These are phyloP conservation scores for Penicillium sp. DNA, from an alignment of 2,329 filamentous ascomycete species.

Conservation along the genomic window DNA sequence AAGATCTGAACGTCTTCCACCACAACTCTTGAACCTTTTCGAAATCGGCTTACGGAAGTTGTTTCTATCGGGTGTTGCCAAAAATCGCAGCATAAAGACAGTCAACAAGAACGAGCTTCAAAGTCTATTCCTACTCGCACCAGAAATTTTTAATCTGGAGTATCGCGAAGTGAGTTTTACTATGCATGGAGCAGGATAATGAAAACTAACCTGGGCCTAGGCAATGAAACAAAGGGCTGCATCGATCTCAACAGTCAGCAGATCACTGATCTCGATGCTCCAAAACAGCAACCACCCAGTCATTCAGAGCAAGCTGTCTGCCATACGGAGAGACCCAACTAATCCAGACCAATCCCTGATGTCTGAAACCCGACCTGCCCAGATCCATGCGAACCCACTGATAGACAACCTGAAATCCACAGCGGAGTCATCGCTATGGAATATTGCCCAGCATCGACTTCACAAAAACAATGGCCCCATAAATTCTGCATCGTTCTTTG, in stretches of 20 bases:
- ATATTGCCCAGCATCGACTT: conserved; percentile 31
- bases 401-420: conserved; percentile 15
- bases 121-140: conserved; percentile 28
- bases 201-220: conserved; percentile 20
- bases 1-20: neutral
- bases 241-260: conserved; percentile 38
- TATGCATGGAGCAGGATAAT: neutral
- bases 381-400: neutral
- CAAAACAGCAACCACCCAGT: conserved; percentile 19
- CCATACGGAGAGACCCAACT: conserved; percentile 5
- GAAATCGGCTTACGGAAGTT: conserved; percentile 29
- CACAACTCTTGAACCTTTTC: conserved; percentile 24
- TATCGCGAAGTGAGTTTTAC: conserved; percentile 32
- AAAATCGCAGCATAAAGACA: conserved; percentile 1
- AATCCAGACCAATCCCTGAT: too few relatives aligned
- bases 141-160: conserved; percentile 31
- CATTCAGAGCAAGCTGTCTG: conserved; percentile 16
- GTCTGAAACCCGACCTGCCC: neutral
- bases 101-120: conserved; percentile 8
- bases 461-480: conserved; percentile 14
- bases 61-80: conserved; percentile 10
- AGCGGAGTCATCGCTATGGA: conserved; percentile 36
- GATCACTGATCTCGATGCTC: conserved; percentile 37
- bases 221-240: conserved; percentile 38
- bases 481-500: conserved; percentile 1